These are phyloP conservation scores for Cercospora sp. DNA, from an alignment of 2,329 filamentous ascomycete genomes.

Conservation along the genomic window DNA sequence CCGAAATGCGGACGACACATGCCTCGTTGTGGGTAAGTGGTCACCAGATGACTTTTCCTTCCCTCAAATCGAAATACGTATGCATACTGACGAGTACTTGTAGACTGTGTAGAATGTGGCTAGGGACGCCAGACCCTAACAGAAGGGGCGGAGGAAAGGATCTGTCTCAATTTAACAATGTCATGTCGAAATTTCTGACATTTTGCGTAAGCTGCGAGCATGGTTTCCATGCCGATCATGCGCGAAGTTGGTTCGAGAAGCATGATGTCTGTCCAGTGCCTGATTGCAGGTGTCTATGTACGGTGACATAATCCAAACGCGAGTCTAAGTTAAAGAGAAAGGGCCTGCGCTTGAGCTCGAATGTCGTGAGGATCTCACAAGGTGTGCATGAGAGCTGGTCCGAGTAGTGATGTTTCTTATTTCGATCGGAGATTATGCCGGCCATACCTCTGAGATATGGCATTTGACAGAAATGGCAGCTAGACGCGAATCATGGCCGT, in stretches of 20 bases:
- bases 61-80: neutral
- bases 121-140: constrained; percentile 58
- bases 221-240: constrained; percentile 64
- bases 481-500: neutral
- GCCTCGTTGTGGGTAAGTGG: constrained; percentile 54
- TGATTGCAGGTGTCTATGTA: constrained; percentile 56
- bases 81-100: neutral
- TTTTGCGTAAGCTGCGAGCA: constrained; percentile 65
- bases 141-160: constrained; percentile 36
- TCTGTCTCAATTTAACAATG: constrained; percentile 39
- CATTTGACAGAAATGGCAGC: neutral
- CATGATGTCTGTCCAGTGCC: constrained; percentile 57
- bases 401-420: neutral
- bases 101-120: constrained; percentile 60
- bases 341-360: neutral
- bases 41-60: neutral
- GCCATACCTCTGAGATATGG: neutral
- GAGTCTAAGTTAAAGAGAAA: neutral
- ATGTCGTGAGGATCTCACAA: neutral
- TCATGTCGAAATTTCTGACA: constrained; percentile 57
- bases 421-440: neutral
- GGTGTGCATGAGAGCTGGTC: neutral
- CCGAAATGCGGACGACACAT: constrained; percentile 62
- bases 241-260: constrained; percentile 60
- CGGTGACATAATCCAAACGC: neutral